phyloP scores from a whole-genome alignment of 495 filamentous ascomycete genomes.

The Evernia prunastri region DNA sequence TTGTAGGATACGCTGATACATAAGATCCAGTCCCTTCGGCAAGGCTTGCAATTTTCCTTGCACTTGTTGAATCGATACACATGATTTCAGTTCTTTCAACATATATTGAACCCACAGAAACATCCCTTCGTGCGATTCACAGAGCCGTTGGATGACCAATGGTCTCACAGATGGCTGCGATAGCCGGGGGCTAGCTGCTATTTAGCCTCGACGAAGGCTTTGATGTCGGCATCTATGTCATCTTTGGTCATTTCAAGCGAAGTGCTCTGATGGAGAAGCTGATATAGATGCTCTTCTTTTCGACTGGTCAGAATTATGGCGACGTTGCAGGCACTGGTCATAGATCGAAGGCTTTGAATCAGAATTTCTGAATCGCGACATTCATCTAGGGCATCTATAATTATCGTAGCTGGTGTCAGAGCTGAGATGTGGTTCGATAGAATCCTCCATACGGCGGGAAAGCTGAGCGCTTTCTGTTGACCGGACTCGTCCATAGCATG shows the following conservation, averaged over 20 bases:
- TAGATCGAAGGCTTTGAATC: neutral
- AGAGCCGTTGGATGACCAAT: neutral
- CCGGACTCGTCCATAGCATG: conserved; percentile 1
- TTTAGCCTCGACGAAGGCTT: neutral
- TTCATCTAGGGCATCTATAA: conserved; percentile 4
- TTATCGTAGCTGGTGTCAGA: neutral
- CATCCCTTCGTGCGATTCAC: neutral
- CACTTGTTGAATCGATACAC: neutral
- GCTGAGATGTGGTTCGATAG: neutral
- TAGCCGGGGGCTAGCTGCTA: neutral
- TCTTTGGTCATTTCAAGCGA: neutral
- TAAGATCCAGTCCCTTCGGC: neutral
- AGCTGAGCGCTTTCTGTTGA: neutral
- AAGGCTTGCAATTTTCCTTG: neutral
- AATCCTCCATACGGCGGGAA: neutral
- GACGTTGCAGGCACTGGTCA: neutral
- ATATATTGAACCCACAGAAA: conserved; percentile 9
- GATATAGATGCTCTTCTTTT: neutral
- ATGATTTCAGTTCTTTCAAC: conserved; percentile 4
- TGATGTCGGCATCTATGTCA: conserved; percentile 3
- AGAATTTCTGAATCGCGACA: neutral
- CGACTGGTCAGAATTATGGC: neutral
- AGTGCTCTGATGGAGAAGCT: neutral
- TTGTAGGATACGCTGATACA: conserved; percentile 1
- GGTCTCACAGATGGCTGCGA: neutral